These are phyloP conservation scores for Candida anglica DNA, from an alignment of 805 yeast species.

Conservation along the genomic window DNA sequence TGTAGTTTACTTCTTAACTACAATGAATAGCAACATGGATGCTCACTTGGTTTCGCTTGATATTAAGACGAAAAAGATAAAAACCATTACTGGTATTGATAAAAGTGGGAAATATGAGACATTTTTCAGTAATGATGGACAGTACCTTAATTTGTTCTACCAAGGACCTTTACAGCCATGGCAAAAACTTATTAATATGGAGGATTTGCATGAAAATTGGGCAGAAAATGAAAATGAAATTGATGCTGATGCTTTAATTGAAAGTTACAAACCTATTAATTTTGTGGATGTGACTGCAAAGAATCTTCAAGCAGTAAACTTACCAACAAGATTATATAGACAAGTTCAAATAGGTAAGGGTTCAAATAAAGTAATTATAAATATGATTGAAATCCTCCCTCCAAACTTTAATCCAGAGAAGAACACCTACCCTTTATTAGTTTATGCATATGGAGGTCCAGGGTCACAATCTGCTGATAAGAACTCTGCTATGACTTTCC, in stretches of 20 bases:
- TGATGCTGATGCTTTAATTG: slow-evolving; percentile 11
- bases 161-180: slow-evolving; percentile 76
- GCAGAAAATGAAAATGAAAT: slow-evolving; percentile 5
- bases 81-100: slow-evolving; percentile 45
- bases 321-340: slow-evolving; percentile 48
- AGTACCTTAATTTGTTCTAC: slow-evolving; percentile 63
- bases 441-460: slow-evolving; percentile 77
- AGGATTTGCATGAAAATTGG: slow-evolving; percentile 13
- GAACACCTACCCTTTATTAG: slow-evolving; percentile 57
- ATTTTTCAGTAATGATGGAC: slow-evolving; percentile 69
- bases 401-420: slow-evolving; percentile 42
- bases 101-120: slow-evolving; percentile 62
- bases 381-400: slow-evolving; percentile 63
- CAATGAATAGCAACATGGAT: slow-evolving; percentile 74
- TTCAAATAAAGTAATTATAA: slow-evolving; percentile 26
- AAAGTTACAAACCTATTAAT: slow-evolving; percentile 11
- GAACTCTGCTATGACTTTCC: slow-evolving; percentile 48
- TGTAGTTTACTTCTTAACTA: slow-evolving; percentile 58
- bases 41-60: slow-evolving; percentile 72
- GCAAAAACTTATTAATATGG: slow-evolving; percentile 59
- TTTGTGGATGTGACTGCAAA: slow-evolving; percentile 10
- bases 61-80: slow-evolving; percentile 36
- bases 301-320: slow-evolving; percentile 30
- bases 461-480: slow-evolving; percentile 61
- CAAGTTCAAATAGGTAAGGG: slow-evolving; percentile 31